Percentiles rank a stretch among this genome's conserved stretches.
Conservation (phyloP, 2,329 filamentous ascomycete genomes). For the Aureobasidium sp. region DNA sequence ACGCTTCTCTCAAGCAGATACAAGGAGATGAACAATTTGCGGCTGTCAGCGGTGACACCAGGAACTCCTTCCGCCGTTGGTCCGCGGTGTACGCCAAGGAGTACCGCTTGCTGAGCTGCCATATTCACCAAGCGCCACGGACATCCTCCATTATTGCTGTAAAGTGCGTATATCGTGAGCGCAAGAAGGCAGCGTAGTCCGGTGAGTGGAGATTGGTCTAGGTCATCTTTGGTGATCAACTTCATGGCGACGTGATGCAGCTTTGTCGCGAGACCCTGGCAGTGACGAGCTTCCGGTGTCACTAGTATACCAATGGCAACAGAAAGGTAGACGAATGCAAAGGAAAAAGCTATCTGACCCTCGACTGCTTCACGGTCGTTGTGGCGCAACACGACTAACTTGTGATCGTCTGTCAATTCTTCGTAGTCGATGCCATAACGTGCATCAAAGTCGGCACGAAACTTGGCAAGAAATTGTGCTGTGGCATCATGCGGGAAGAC, state of each 20-base stretch:
- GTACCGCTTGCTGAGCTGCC: background rate
- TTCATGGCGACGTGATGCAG: background rate
- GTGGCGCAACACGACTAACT: background rate
- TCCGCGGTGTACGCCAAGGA: background rate
- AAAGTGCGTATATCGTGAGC: background rate
- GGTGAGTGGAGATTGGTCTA: background rate
- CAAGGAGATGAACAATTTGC: background rate
- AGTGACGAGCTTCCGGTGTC: background rate
- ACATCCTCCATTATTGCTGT: background rate
- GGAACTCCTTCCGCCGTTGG: background rate
- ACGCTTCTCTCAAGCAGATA: background rate
- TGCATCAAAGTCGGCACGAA: background rate
- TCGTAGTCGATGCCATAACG: background rate
- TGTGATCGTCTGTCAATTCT: background rate
- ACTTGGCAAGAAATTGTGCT: background rate
- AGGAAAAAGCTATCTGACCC: background rate
- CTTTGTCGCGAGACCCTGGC: background rate
- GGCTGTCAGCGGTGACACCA: background rate
- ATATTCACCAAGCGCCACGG: background rate
- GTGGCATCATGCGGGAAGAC: background rate
- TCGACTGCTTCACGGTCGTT: background rate
- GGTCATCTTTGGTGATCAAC: background rate
- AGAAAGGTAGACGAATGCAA: background rate
- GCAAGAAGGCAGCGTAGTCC: background rate
- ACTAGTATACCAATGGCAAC: slow-evolving; percentile 1